phyloP scores from a whole-genome alignment of 106 monocot species.

The Posidonia australis region DNA sequence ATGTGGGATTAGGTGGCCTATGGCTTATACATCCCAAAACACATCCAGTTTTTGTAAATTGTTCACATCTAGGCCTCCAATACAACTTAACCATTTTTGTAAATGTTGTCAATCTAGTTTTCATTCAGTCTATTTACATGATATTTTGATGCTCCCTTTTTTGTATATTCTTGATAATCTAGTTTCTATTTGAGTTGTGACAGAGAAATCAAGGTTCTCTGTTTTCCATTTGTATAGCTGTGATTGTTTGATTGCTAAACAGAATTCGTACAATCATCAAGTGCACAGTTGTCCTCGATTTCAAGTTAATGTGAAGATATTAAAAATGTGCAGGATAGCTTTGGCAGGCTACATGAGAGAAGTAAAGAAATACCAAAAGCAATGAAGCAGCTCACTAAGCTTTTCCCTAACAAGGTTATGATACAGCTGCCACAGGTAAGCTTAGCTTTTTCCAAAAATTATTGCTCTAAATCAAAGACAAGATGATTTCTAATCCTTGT shows the following conservation, averaged over 20 bases:
- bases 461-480: background rate
- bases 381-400: conserved; percentile 68
- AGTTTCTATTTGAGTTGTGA: background rate
- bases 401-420: conserved; percentile 90
- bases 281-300: too few relatives aligned
- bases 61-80: background rate
- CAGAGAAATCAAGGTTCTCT: too few relatives aligned
- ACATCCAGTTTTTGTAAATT: background rate
- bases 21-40: too few relatives aligned
- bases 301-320: too few relatives aligned
- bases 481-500: background rate
- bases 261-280: too few relatives aligned
- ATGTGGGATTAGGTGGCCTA: too few relatives aligned
- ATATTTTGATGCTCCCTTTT: background rate
- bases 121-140: background rate
- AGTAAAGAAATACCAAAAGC: conserved; percentile 79
- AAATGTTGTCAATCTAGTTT: background rate
- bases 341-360: conserved; percentile 76
- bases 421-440: conserved; percentile 78
- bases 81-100: background rate
- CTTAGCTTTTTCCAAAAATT: background rate
- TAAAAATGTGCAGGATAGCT: conserved; percentile 48
- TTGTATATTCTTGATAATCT: background rate
- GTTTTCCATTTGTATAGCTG: too few relatives aligned
- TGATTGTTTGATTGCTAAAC: too few relatives aligned